Evolutionary conservation across 192 early-diverging fungal species (phyloP), one percentile per base, ranked within the genome.

Genomic region (Coemansia nantahalensis): DNA sequence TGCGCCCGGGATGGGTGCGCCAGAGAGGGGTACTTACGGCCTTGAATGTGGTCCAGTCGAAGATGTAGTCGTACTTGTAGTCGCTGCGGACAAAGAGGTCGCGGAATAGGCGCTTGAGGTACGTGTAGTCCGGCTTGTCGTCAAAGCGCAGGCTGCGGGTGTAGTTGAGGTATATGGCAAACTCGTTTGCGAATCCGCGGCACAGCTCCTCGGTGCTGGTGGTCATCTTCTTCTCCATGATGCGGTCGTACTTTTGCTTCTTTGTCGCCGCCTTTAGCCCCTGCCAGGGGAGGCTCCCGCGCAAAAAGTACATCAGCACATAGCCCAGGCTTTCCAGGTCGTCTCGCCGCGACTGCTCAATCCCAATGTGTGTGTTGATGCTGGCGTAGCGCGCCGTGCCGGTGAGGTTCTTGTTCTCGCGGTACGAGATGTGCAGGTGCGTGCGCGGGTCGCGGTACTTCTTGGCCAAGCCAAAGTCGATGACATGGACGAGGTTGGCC

Each of bases 211-310:
- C 92, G 11, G 89, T 86, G 16, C 84, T 81, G 15, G 90, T 92
- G 19, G 82, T 86, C 83, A 91, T 90, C 79, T 94, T 94, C 77
- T 88, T 89, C 51, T 91, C 90, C 89, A 90, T 90, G 54, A 94
- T 94, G 54, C 90, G 86, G 69, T 94, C 92, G 68, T 94, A 93
- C 73, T 93, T 92, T 84, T 91, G 89, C 69, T 90, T 89, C 70
- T 92, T 93, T 45, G 86, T 92, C 7, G 84, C 86, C 10, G 90
- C 91, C 64, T 91, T 91, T 37, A 92, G 71, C 8, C 92, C 92
- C 69, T 94, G 92, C 92, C 92, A 94, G 61, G 92, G 91, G 35
- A 94, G 79, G 50, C 84, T 84, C 9, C 92, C 92, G 39, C 89
- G 86, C 59, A 86, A 84, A 63, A 94, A 91, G 80, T 94, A 94